Percentiles rank a stretch among this genome's conserved stretches.
phyloP scores from a whole-genome alignment of 164 flowering plant genomes.

The Liriodendron chinense region DNA sequence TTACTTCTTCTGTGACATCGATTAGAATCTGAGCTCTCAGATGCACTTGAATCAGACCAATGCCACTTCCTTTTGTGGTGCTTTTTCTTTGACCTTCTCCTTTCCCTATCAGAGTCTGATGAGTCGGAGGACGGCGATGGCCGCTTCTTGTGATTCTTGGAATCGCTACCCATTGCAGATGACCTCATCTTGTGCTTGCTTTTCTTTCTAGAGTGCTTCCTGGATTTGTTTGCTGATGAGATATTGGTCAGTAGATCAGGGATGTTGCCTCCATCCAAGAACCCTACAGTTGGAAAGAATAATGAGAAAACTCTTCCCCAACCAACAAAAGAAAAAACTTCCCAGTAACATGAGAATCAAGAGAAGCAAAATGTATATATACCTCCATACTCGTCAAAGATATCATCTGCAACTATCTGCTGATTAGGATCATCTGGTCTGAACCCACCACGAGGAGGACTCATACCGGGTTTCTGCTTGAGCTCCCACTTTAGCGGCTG shows the following conservation, averaged over 20 bases:
- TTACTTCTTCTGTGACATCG: conserved; percentile 21
- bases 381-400: conserved; percentile 99
- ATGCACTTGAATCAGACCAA: conserved; percentile 25
- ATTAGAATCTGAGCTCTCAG: conserved; percentile 26
- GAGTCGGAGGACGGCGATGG: conserved; percentile 23
- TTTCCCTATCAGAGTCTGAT: conserved; percentile 21
- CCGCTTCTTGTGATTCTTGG: conserved; percentile 17
- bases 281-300: conserved; percentile 41
- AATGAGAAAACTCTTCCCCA: not conserved
- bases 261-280: conserved; percentile 57
- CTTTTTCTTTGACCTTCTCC: conserved; percentile 28
- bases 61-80: conserved; percentile 23
- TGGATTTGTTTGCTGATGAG: conserved; percentile 33
- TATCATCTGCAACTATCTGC: conserved; percentile 96
- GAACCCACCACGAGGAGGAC: conserved; percentile 98
- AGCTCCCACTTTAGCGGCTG: conserved; percentile 98
- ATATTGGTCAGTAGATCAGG: conserved; percentile 69
- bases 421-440: conserved; percentile 92
- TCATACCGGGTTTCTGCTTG: conserved; percentile 90
- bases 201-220: conserved; percentile 43
- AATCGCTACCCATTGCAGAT: conserved; percentile 19
- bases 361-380: not conserved
- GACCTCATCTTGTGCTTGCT: conserved; percentile 45
- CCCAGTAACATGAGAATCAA: not conserved
- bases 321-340: not conserved